Base-by-base conservation (phyloP, 2,329 filamentous ascomycete species). In the Fusarium sp. region DNA sequence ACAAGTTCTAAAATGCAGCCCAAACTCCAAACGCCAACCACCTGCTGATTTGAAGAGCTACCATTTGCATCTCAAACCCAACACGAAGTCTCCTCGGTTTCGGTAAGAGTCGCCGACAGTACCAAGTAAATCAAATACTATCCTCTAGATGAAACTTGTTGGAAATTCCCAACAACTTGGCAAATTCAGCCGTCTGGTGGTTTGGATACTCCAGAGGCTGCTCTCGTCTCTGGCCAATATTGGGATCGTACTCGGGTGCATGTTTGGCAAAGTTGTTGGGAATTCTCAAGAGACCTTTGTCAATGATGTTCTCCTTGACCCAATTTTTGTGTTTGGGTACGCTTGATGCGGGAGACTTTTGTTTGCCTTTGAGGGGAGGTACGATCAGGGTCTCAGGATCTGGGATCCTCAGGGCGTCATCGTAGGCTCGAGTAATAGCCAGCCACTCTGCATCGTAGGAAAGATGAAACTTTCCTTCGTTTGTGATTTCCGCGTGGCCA, bases 381-480 rank as follows among this genome's bases (percentile, higher is more conserved):
- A 13, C 81, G 81, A 81, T 97, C 96, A 63, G 88, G 83, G 6
- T 86, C 88, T 81, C 96, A 90, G 40, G 86, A 70, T 92, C 86
- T 69, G 94, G 93, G 35, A 95, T 85, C 1, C 84, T 82, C 6
- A 96, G 85, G 35, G 90, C 86, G 2, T 86, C 77, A 36, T 93
- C 90, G 79, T 98, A 97, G 7, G 91, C 92, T 47, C 95, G 93
- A 13, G 92, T 95, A 74, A 99, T 98, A 42, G 96, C 93, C 6
- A 99, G 90, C 95, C 95, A 99, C 84, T 99, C 96, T 13, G 92
- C 90, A 82, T 98, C 96, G 81, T 98, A 98, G 54, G 90, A 87
- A 10, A 85, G 85, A 18, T 52, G 36, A n/a, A 62, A 65, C 14
- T 68, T 65, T 8, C 61, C 18, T 1, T 63, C 57, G 18, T 25